These are phyloP conservation scores for Alloascoidea africana DNA, from an alignment of 805 yeast genomes.

Conservation along the genomic window DNA sequence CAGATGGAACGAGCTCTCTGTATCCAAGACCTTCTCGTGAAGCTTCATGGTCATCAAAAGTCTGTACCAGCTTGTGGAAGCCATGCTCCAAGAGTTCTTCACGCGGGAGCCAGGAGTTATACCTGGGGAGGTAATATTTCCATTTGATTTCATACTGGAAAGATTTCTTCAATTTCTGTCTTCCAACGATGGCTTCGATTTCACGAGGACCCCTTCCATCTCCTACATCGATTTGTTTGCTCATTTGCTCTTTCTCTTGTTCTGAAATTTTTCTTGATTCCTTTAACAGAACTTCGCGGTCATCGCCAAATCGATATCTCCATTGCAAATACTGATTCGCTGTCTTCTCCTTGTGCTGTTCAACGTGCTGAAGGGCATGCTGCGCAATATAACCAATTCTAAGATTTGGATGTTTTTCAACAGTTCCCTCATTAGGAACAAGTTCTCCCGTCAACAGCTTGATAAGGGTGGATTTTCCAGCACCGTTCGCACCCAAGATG, in stretches of 20 bases:
- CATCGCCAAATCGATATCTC: conserved; percentile 97
- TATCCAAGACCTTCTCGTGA: conserved; percentile 98
- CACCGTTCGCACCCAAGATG: conserved; percentile 95
- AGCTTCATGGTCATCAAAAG: conserved; percentile 97
- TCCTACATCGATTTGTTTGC: conserved; percentile 58
- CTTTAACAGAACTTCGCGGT: conserved; percentile 88
- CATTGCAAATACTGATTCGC: conserved; percentile 97
- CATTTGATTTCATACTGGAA: conserved; percentile 96
- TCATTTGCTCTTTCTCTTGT: conserved; percentile 65
- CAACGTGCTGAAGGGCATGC: conserved; percentile 95
- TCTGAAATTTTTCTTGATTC: conserved; percentile 81
- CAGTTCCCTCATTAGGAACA: conserved; percentile 74
- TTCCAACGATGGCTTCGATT: conserved; percentile 90
- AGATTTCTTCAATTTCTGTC: conserved; percentile 90
- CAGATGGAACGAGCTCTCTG: conserved; percentile 85
- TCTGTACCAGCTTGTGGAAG: conserved; percentile 81
- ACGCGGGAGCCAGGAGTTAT: conserved; percentile 85
- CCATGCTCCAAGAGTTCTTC: conserved; percentile 74
- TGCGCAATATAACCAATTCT: conserved; percentile 98
- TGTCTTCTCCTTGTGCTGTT: conserved; percentile 92
- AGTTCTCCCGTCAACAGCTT: conserved; percentile 87
- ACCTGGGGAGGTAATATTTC: conserved; percentile 83
- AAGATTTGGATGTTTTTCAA: conserved; percentile 94
- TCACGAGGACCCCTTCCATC: conserved; percentile 85
- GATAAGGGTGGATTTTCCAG: conserved; percentile 94